Evolutionary conservation across 2,329 filamentous ascomycete genomes (phyloP), one percentile per base, ranked within the genome.

Genomic region (Penicillium vulpinum): DNA sequence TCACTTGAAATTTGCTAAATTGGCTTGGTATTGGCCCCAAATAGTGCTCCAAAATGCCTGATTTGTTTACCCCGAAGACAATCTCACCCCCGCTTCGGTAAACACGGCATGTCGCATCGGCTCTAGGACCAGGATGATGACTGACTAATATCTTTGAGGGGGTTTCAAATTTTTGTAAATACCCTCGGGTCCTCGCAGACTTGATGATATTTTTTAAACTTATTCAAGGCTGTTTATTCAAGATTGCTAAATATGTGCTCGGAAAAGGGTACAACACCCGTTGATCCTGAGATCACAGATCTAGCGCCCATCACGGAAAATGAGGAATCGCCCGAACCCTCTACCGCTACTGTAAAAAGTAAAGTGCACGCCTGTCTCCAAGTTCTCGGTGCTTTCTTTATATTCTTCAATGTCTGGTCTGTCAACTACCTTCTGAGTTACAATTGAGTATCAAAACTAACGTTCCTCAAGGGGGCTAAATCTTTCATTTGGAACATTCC

Each of bases 401-500:
- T 67, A 15, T 59, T 60, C 15, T 60, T 62, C 41, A 67, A 67
- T 49, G 56, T 52, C 29, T 66, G 54, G 64, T 62, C n/a, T 55
- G 45, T 40, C 11, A 10, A 36, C n/a, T 36, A 7, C 31, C 15
- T 29, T 22, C 4, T 2, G 6, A 36, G 8, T 15, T 16, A 13
- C 2, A 15, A 10, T 44, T 7, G 16, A 28, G 26, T n/a, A n/a
- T 35, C 22, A 40, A 39, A 44, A 31, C 36, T 52, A 22, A 61
- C 33, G 38, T 29, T 1, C 16, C 9, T 15, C n/a, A 11, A 61
- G 60, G 60, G 59, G 60, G 4, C 31, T 59, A 2, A 59, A 44
- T 3, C 59, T 62, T 2, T 70, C 76, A 2, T 81, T 78, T 52
- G 79, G 79, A 13, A 72, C 76, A 6, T 81, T 77, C 36, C 77